Base-by-base conservation (phyloP, 225 moss, liverwort and hornwort genomes). In the Antitrichia curtipendula region DNA sequence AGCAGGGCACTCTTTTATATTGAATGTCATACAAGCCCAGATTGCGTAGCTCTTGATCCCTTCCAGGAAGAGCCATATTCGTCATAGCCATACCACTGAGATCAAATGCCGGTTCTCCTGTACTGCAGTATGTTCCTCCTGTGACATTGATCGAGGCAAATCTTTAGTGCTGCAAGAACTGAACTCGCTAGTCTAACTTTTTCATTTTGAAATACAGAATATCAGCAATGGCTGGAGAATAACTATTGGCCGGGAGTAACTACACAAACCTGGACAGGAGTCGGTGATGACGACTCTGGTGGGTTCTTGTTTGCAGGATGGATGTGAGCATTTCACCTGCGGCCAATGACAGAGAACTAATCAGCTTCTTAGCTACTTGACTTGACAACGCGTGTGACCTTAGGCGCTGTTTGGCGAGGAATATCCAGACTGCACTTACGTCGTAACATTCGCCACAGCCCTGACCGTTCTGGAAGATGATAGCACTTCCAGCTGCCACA, bases 61-160 rank as follows among this genome's bases (percentile, higher is more conserved):
- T 88, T 56, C 88, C 92, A 34, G 90, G 92, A 68, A 92, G 87
- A 76, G 94, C 94, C 94, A 94, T 94, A 16, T 83, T 91, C 45
- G 87, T 78, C 91, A 94, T 90, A 49, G 94, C 94, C 87, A 89
- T 92, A 50, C 94, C 94, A 76, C 94, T 94, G n/a, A 94, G 91
- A 82, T 94, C 94, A 82, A 94, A 92, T 5, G 94, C 94, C 6
- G 92, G 92, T 72, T 94, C 91, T 53, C 92, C 94, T 12, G 94
- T 91, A 19, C 94, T 92, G 84, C 93, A 93, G 62, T 90, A 93
- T 14, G 90, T 93, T 77, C 93, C 93, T 81, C 93, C 93, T 91
- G 85, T 23, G 56, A 66, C 14, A 45, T 75, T 49, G 62, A 24
- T 76, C 20, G 76, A 47, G 54, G 38, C 16, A 57, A 58, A 45